These are phyloP conservation scores for Scytalidium lignicola DNA, from an alignment of 2,329 filamentous ascomycete species.

Conservation along the genomic window DNA sequence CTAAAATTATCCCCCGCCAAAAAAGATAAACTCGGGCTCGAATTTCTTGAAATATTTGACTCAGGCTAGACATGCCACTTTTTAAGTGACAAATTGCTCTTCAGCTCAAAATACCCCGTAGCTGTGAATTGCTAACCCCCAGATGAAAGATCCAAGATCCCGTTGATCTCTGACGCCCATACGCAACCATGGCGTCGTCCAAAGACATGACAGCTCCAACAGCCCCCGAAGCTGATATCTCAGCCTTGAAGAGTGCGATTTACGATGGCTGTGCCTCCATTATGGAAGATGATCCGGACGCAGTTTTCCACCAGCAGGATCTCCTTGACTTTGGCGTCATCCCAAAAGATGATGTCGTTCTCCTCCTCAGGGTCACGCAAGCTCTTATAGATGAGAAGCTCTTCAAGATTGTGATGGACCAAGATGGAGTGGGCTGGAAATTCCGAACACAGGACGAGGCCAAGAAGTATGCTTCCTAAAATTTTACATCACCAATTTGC, in stretches of 20 bases:
- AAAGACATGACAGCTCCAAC: constrained; percentile 1
- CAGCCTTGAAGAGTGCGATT: constrained; percentile 19
- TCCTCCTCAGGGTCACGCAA: constrained; percentile 52
- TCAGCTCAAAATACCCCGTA: neutral
- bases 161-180: neutral
- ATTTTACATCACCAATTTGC: no score
- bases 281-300: constrained; percentile 14
- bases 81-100: neutral
- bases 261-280: constrained; percentile 20
- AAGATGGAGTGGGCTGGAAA: constrained; percentile 49
- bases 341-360: constrained; percentile 48
- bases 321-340: constrained; percentile 53
- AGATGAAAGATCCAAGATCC: neutral
- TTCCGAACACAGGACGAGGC: constrained; percentile 56
- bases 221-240: constrained; percentile 10
- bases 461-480: constrained; percentile 44
- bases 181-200: constrained; percentile 14
- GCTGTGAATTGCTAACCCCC: neutral
- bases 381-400: constrained; percentile 55
- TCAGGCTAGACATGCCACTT: neutral
- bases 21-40: neutral
- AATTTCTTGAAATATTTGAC: neutral
- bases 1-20: neutral
- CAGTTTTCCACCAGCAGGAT: constrained; percentile 53
- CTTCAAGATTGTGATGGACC: constrained; percentile 44